These are phyloP conservation scores for Sclerotinia minor DNA, from an alignment of 2,329 filamentous ascomycete genomes.

Conservation along the genomic window DNA sequence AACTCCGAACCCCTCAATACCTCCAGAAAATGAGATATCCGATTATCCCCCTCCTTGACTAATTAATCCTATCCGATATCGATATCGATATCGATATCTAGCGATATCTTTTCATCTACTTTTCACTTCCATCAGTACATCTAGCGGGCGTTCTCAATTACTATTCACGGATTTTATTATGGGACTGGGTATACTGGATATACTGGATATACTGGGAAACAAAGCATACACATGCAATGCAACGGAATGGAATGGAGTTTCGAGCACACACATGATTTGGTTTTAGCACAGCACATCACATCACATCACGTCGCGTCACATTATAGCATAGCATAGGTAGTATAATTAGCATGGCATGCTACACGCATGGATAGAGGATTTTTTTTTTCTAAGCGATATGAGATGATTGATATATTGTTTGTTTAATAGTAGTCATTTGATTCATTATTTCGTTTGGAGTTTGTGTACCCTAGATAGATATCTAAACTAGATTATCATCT, in stretches of 20 bases:
- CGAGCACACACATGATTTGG: too few species aligned
- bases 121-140: too few species aligned
- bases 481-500: not conserved
- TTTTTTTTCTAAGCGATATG: too few species aligned
- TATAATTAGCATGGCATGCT: not conserved
- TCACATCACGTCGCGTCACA: not conserved
- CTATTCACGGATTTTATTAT: too few species aligned
- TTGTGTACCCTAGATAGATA: conserved; percentile 2
- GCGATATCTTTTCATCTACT: too few species aligned
- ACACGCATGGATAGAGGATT: too few species aligned
- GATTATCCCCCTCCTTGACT: not conserved
- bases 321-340: not conserved
- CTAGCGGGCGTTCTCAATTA: too few species aligned
- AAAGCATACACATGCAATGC: too few species aligned
- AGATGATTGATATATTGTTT: not conserved
- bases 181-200: too few species aligned
- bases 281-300: not conserved
- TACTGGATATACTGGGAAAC: too few species aligned
- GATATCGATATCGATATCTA: not conserved
- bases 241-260: too few species aligned
- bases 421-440: conserved; percentile 7
- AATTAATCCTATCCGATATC: not conserved
- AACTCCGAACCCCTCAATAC: not conserved
- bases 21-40: too few species aligned
- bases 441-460: conserved; percentile 4